Base-by-base conservation (phyloP, 2,329 filamentous ascomycete species). In the Sclerotinia subarctica region DNA sequence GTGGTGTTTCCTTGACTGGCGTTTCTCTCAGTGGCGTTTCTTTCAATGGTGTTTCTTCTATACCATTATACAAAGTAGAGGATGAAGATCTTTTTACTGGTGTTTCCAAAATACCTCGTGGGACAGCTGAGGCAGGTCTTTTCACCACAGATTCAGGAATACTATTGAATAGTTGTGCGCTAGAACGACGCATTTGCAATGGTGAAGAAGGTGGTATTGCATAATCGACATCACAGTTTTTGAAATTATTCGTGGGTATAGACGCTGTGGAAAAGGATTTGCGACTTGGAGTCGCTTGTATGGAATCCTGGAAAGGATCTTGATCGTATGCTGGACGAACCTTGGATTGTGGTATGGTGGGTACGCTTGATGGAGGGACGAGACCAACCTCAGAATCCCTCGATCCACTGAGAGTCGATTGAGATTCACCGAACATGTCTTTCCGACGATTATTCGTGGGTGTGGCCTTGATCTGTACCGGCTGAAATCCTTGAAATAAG, bases 391-490 rank as follows among this genome's bases (percentile, higher is more conserved):
- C 69, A 44, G 63, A 47, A 17, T 62, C 62, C 26, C 60, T 67
- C 21, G 64, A 60, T 38, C 26, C 10, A 8, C 42, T 21, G 10
- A 69, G 49, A 46, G 46, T 64, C 38, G 70, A 64, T 32, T 73
- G 73, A 26, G 70, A 65, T 29, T 71, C 69, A 35, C 58, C 35
- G 46, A 71, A 71, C 26, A 76, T 70, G 44, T 75, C 69, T 38
- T 72, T 77, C 35, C 69, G 72, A 17, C 77, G 75, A 42, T 72
- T 74, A 2, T 70, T 69, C 64, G 74, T 77, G 24, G 77, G 77
- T 19, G 77, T 78, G 53, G 76, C 76, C 54, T 74, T 71, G 56
- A 78, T 78, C 58, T 77, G 76, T n/a, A 78, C 72, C 10, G 71
- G 69, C 57, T 75, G 74, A 53, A 77, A 76, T n/a, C 71, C 70